Percentiles rank a stretch among this genome's conserved stretches.
These are phyloP conservation scores for Paramecium sonneborni DNA, from an alignment of 73 alveolate species.

Conservation along the genomic window DNA sequence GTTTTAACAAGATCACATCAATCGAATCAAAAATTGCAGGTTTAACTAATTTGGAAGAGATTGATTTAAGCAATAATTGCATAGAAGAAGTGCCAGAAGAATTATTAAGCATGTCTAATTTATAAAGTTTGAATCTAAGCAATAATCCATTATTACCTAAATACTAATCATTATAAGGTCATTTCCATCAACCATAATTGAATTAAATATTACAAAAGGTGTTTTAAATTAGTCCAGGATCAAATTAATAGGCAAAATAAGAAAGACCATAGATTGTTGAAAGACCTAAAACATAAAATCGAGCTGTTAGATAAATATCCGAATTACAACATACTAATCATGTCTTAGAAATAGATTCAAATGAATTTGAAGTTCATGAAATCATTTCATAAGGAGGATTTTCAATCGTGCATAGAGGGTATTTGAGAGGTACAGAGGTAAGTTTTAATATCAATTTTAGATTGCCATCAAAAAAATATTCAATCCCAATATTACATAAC, in stretches of 20 bases:
- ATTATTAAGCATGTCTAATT: constrained; percentile 64
- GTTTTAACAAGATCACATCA: constrained; percentile 53
- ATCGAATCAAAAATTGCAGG: constrained; percentile 48
- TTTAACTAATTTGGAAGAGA: constrained; percentile 74
- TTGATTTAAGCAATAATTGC: constrained; percentile 76
- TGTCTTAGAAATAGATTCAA: constrained; percentile 77
- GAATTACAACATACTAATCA: constrained; percentile 64
- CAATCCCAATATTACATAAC: constrained; percentile 95
- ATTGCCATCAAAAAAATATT: constrained; percentile 93
- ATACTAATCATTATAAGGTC: constrained; percentile 68
- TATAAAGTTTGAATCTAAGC: constrained; percentile 73
- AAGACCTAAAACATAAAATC: constrained; percentile 40
- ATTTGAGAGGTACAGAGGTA: constrained; percentile 88
- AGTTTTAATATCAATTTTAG: background rate
- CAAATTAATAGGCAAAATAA: background rate
- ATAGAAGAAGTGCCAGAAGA: constrained; percentile 75
- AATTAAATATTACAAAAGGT: constrained; percentile 35
- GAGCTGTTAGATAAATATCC: constrained; percentile 42
- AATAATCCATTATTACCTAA: constrained; percentile 76
- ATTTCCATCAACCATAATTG: constrained; percentile 60
- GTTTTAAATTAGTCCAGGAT: constrained; percentile 15
- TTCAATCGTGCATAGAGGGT: constrained; percentile 92
- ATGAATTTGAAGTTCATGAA: constrained; percentile 85
- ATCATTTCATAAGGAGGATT: constrained; percentile 97
- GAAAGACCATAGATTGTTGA: background rate